A percentile compares a stretch with the other conserved stretches of the same genome.
Evolutionary conservation across 352 stramenopile species (phyloP).

Genomic region (Phytophthora palmivora): DNA sequence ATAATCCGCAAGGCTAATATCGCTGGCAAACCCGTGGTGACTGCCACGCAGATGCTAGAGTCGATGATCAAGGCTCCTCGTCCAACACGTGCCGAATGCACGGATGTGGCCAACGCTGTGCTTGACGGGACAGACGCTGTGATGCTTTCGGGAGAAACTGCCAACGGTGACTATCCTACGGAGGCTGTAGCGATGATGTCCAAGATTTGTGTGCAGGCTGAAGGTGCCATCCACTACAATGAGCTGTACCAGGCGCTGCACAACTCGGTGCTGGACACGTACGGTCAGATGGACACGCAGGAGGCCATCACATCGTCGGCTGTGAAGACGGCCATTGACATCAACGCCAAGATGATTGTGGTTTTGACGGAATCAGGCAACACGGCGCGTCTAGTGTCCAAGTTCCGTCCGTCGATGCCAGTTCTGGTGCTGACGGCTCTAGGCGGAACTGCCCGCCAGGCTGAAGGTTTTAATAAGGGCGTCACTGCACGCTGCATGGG

Average conservation of each 20-base stretch:
- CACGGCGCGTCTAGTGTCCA: constrained; percentile 94
- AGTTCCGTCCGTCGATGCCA: constrained; percentile 89
- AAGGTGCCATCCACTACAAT: constrained; percentile 92
- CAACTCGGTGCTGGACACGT: constrained; percentile 70
- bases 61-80: constrained; percentile 98
- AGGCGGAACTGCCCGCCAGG: constrained; percentile 59
- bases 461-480: constrained; percentile 73
- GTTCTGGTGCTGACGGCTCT: constrained; percentile 85
- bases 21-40: constrained; percentile 97
- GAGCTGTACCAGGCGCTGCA: constrained; percentile 84
- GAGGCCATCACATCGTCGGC: constrained; percentile 98
- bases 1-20: constrained; percentile 98
- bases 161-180: constrained; percentile 96
- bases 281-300: constrained; percentile 78
- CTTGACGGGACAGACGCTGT: constrained; percentile 97
- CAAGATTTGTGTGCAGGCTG: constrained; percentile 92
- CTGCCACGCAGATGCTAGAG: constrained; percentile 99
- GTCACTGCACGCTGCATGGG: constrained; percentile 76
- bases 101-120: constrained; percentile 99
- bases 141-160: constrained; percentile 99
- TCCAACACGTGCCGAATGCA: constrained; percentile 98
- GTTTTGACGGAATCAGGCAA: constrained; percentile 96
- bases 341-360: constrained; percentile 96
- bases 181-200: constrained; percentile 96
- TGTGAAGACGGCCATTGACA: constrained; percentile 97